These are phyloP conservation scores for Acacia confusa DNA, from an alignment of 306 rosid species.

Conservation along the genomic window DNA sequence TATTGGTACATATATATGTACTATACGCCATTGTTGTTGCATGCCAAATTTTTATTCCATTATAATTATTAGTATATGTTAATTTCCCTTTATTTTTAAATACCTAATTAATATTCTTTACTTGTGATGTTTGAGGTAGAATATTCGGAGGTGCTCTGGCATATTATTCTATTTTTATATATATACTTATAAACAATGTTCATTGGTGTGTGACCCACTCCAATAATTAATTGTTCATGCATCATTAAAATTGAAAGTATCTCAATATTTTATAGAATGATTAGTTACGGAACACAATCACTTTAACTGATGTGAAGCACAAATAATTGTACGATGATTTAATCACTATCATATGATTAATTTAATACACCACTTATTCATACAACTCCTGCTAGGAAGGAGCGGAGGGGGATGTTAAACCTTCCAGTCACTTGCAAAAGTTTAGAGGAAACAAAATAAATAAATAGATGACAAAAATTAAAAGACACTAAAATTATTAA, in stretches of 20 bases:
- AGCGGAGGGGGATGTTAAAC: too few relatives aligned
- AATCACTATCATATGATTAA: background rate
- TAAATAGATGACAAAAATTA: too few relatives aligned
- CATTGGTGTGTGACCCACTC: background rate
- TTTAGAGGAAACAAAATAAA: too few relatives aligned
- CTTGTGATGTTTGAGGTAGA: background rate
- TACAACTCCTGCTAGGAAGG: too few relatives aligned
- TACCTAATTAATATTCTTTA: background rate
- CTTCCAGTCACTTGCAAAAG: too few relatives aligned
- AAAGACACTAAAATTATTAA: too few relatives aligned
- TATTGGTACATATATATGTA: background rate
- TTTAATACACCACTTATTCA: too few relatives aligned
- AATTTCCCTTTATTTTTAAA: background rate
- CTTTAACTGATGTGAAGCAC: background rate
- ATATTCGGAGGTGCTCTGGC: background rate
- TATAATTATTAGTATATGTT: background rate
- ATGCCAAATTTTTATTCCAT: background rate
- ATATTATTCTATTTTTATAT: background rate
- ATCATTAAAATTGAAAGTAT: too few relatives aligned
- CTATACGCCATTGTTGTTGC: background rate
- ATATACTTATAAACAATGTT: background rate
- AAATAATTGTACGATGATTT: background rate
- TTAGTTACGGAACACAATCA: background rate
- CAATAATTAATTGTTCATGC: background rate
- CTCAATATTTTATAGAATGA: background rate